These are phyloP conservation scores for Penicillium oxalicum DNA, from an alignment of 2,329 filamentous ascomycete species.

Conservation along the genomic window DNA sequence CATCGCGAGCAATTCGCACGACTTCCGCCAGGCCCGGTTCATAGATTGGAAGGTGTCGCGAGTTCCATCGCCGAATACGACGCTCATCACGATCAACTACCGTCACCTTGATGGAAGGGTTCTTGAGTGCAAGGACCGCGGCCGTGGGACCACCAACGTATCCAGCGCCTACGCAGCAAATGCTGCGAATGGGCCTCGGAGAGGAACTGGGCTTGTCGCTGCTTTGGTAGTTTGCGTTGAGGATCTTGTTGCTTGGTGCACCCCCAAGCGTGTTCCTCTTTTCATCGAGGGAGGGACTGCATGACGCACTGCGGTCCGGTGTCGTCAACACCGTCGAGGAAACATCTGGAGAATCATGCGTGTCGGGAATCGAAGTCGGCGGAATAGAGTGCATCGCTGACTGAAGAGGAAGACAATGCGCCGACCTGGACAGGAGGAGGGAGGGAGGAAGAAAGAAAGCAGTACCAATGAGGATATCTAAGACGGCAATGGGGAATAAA, in stretches of 20 bases:
- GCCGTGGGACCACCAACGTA: conserved; percentile 22
- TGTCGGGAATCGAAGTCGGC: conserved; percentile 1
- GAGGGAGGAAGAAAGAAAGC: too few relatives aligned
- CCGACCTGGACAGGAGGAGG: too few relatives aligned
- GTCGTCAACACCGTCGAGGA: conserved; percentile 6
- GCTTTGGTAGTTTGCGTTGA: neutral
- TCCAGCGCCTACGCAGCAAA: conserved; percentile 23
- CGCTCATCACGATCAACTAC: conserved; percentile 22
- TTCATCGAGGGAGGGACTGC: conserved; percentile 1
- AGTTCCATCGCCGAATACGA: conserved; percentile 25
- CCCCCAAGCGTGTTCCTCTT: conserved; percentile 3
- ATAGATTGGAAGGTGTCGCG: conserved; percentile 20
- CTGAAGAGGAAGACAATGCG: too few relatives aligned
- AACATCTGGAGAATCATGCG: conserved; percentile 1
- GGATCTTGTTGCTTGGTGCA: neutral
- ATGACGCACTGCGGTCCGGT: conserved; percentile 5
- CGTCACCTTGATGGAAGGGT: conserved; percentile 23
- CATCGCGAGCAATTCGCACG: conserved; percentile 11
- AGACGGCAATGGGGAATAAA: too few relatives aligned
- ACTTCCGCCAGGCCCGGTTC: conserved; percentile 23
- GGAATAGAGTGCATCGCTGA: conserved; percentile 1
- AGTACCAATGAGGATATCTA: too few relatives aligned
- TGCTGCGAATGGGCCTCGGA: conserved; percentile 11
- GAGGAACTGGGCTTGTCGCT: neutral
- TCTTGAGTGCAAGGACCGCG: conserved; percentile 22